Percentiles rank a stretch among this genome's conserved stretches.
Evolutionary conservation across 2,329 filamentous ascomycete genomes (phyloP).

Genomic region (Penicillium sp.): DNA sequence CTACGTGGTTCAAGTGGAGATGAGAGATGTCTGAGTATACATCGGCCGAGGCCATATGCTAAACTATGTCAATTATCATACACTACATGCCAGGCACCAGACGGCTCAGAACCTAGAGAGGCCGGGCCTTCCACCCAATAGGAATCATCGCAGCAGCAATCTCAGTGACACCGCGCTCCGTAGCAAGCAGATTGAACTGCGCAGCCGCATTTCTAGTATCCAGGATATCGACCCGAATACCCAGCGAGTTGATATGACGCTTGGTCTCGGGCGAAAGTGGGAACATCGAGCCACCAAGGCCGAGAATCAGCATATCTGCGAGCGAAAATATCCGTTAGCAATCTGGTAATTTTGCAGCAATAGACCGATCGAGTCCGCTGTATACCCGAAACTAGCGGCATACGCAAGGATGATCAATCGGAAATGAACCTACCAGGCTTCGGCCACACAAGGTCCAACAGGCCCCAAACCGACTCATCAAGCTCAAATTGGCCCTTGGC

Average conservation of each 20-base stretch:
- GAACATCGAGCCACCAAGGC: slow-evolving; percentile 73
- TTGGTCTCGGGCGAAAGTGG: slow-evolving; percentile 77
- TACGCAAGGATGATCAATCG: slow-evolving; percentile 5
- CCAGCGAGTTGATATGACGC: slow-evolving; percentile 71
- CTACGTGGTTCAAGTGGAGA: slow-evolving; percentile 8
- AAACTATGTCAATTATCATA: neutral
- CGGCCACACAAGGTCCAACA: slow-evolving; percentile 80
- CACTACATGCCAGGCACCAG: neutral
- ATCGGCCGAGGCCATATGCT: neutral
- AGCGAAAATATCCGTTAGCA: neutral
- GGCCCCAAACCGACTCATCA: slow-evolving; percentile 67
- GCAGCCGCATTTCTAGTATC: slow-evolving; percentile 93
- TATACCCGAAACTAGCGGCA: neutral
- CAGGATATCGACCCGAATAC: slow-evolving; percentile 82
- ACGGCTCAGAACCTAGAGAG: slow-evolving; percentile 1
- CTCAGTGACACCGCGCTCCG: slow-evolving; percentile 81
- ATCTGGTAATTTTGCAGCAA: neutral
- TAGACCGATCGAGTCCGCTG: neutral
- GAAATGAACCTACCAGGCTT: slow-evolving; percentile 69
- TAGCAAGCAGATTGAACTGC: slow-evolving; percentile 94
- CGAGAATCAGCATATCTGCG: slow-evolving; percentile 83
- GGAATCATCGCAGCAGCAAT: slow-evolving; percentile 88
- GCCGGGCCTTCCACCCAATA: slow-evolving; percentile 69
- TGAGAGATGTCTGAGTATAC: neutral
- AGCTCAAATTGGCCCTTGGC: slow-evolving; percentile 80